phyloP scores from a whole-genome alignment of 805 yeast genomes.

The Yamadazyma phyllophila region DNA sequence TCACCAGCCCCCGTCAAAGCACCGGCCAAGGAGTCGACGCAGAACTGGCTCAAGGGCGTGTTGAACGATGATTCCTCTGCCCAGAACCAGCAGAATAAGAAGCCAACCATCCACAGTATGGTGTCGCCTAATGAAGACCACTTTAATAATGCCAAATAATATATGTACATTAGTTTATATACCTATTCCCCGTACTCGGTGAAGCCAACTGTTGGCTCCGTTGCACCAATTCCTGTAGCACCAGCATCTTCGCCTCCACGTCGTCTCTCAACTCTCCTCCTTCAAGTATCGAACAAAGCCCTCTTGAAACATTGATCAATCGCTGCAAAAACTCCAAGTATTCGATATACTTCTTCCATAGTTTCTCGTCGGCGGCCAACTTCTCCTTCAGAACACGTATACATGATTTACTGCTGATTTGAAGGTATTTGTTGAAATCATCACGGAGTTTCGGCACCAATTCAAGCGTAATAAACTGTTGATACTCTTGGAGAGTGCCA shows the following conservation, averaged over 20 bases:
- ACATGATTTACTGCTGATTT: constrained; percentile 1
- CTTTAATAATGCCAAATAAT: constrained; percentile 6
- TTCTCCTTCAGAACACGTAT: constrained; percentile 8
- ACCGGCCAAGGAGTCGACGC: constrained; percentile 12
- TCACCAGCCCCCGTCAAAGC: constrained; percentile 1
- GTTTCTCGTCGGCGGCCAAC: constrained; percentile 7
- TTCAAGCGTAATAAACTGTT: constrained; percentile 23
- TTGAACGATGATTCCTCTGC: constrained; percentile 20
- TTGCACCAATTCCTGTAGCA: constrained; percentile 10
- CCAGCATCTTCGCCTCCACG: constrained; percentile 13
- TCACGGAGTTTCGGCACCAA: constrained; percentile 29
- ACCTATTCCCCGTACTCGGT: too few species aligned
- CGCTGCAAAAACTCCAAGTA: constrained; percentile 9
- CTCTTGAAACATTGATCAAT: constrained; percentile 11
- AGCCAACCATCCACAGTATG: constrained; percentile 31
- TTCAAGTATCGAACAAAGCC: constrained; percentile 9
- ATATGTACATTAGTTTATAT: constrained; percentile 7
- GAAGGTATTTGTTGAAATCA: constrained; percentile 12
- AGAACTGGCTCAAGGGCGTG: constrained; percentile 29
- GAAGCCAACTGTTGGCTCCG: too few species aligned
- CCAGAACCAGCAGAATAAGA: constrained; percentile 15
- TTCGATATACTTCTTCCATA: constrained; percentile 10
- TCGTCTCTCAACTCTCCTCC: constrained; percentile 9
- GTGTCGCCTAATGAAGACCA: constrained; percentile 24
- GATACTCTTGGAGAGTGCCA: constrained; percentile 26